Evolutionary conservation across 75 land plant genomes (phyloP).

Genomic region (Cupressus sempervirens): DNA sequence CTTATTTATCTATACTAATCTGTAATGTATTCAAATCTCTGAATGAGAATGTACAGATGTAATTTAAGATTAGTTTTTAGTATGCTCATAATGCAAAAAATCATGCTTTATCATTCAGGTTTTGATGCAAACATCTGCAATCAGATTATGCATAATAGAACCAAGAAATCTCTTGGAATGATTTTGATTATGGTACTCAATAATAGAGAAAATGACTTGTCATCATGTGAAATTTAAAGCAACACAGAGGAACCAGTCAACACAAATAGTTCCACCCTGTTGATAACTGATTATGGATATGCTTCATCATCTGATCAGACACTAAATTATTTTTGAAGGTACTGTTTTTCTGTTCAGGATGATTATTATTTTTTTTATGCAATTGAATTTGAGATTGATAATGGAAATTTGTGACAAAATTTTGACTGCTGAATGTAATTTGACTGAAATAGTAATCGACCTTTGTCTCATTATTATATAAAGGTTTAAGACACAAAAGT

Average conservation of each 20-base stretch:
- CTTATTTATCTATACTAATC: neutral
- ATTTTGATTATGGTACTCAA: neutral
- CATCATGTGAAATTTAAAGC: neutral
- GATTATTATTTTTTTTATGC: neutral
- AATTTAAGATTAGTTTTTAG: neutral
- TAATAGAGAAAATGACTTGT: neutral
- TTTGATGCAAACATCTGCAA: neutral
- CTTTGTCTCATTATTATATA: neutral
- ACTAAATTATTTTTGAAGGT: neutral
- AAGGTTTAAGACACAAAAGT: neutral
- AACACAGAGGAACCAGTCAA: neutral
- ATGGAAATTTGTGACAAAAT: neutral
- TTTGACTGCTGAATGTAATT: neutral
- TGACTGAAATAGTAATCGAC: neutral
- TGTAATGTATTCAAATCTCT: neutral
- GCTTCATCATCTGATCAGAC: neutral
- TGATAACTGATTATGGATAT: neutral
- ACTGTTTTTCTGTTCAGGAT: neutral
- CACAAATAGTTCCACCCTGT: neutral
- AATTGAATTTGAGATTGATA: neutral
- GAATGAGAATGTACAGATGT: neutral
- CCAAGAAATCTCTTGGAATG: neutral
- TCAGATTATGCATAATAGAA: neutral
- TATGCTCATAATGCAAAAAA: neutral
- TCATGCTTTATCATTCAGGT: neutral